Conservation (phyloP, 805 yeast genomes). For the Barnettozyma salicaria region DNA sequence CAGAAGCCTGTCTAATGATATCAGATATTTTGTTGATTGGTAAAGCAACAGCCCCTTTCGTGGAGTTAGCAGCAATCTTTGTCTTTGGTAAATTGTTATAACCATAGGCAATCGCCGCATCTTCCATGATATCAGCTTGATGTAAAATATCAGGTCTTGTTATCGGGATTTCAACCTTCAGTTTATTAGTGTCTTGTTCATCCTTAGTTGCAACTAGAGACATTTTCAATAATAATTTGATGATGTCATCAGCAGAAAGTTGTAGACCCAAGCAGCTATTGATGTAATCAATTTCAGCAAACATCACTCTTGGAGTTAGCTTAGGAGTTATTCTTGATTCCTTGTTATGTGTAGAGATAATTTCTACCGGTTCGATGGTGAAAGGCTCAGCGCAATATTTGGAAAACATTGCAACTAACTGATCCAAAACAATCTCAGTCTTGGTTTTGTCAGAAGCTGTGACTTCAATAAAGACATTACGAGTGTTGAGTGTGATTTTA, state of each 20-base stretch:
- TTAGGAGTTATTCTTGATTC: slow-evolving; percentile 75
- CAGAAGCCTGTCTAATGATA: slow-evolving; percentile 81
- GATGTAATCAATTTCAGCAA: slow-evolving; percentile 77
- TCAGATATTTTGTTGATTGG: slow-evolving; percentile 90
- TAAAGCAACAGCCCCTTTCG: slow-evolving; percentile 76
- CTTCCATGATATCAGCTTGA: slow-evolving; percentile 98
- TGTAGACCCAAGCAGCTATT: slow-evolving; percentile 90
- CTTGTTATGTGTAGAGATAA: slow-evolving; percentile 74
- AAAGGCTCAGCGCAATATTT: slow-evolving; percentile 77
- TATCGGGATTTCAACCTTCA: slow-evolving; percentile 64
- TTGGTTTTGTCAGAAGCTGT: slow-evolving; percentile 96
- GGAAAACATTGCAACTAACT: slow-evolving; percentile 92
- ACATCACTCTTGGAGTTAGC: slow-evolving; percentile 56
- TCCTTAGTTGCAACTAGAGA: slow-evolving; percentile 61
- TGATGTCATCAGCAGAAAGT: slow-evolving; percentile 61
- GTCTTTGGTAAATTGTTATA: slow-evolving; percentile 82
- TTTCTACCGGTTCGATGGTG: slow-evolving; percentile 83
- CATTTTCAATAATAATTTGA: slow-evolving; percentile 70
- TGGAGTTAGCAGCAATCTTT: slow-evolving; percentile 68
- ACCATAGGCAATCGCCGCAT: slow-evolving; percentile 94
- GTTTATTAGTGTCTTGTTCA: slow-evolving; percentile 34
- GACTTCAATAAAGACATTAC: slow-evolving; percentile 83
- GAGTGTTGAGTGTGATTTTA: slow-evolving; percentile 79
- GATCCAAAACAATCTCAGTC: slow-evolving; percentile 87
- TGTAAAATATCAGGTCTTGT: slow-evolving; percentile 95